Base-by-base conservation (phyloP, 1,139 yeast genomes). In the Schwanniomyces etchellsii region DNA sequence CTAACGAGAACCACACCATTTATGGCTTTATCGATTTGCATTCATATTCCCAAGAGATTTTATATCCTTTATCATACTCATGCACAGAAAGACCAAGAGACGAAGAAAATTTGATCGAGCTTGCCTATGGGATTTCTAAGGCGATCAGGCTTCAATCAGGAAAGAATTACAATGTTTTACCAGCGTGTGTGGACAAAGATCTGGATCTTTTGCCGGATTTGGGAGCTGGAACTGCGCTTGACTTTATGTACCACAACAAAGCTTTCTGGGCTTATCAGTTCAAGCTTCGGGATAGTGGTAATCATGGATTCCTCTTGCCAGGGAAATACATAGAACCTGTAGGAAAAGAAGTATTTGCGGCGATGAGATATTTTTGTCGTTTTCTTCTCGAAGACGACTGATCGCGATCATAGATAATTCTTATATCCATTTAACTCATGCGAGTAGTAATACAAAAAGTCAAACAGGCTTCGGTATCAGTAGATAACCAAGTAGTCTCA, bases 401-500 rank as follows among this genome's bases (percentile, higher is more conserved):
- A 31, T 11, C 7, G 7, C 24, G n/a, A 6, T 13, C n/a, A 27
- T 27, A 5, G 12, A 21, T 20, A 27, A 16, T 20, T 10, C 13
- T 24, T 7, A n/a, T 7, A 9, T 23, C 12, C 12, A 9, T 11
- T 23, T 23, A 9, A 23, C 15, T 9, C 6, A 89, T 89, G 98
- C 79, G 79, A 53, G 84, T 89, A 2, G 95, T 89, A 2, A 74
- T 89, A 23, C 98, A 89, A 48, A 76, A 83, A 46, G 96, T 88
- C 13, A 84, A 81, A 42, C 69, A 70, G 31, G 96, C 96, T 0
- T 81, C 95, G 0, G 97, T 89, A 1, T 73, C 84, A 0, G 97
- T 91, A 1, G 85, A 86, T 35, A 64, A 69, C 11, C 53, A 70
- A 31, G 63, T 82, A 0, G 72, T 88, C 1, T 85, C 96, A 1